Conservation (phyloP, 495 filamentous ascomycete genomes). For the Hypoxylon intermedium region DNA sequence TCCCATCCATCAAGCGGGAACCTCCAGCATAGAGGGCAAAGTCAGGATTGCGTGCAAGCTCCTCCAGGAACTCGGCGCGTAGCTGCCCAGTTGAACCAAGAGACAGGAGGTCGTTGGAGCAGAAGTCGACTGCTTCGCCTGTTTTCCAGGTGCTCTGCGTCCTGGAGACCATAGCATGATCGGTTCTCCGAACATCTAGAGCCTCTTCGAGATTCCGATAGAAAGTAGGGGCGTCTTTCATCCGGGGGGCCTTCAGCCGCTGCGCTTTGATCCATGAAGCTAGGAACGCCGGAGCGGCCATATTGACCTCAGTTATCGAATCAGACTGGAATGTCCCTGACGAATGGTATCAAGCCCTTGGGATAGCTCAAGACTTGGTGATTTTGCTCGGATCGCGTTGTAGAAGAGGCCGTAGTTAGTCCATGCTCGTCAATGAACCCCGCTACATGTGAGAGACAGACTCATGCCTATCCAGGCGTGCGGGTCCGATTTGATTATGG, state of each 20-base stretch:
- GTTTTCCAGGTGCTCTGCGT: constrained; percentile 25
- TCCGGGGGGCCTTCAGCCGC: constrained; percentile 20
- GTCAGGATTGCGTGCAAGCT: constrained; percentile 38
- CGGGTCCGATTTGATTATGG: background rate
- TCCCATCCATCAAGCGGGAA: constrained; percentile 61
- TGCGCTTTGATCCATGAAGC: constrained; percentile 29
- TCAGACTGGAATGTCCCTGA: background rate
- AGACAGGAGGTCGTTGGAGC: constrained; percentile 55
- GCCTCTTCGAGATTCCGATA: constrained; percentile 45
- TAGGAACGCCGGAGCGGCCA: constrained; percentile 12
- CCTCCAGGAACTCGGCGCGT: constrained; percentile 43
- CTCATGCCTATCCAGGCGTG: background rate
- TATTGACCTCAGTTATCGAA: constrained; percentile 2
- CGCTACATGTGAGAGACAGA: constrained; percentile 14
- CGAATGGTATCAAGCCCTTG: constrained; percentile 2
- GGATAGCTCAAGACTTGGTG: background rate
- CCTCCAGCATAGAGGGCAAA: constrained; percentile 47
- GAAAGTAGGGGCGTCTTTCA: constrained; percentile 41
- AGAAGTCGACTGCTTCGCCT: constrained; percentile 49
- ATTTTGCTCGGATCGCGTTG: background rate
- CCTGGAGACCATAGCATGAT: constrained; percentile 15
- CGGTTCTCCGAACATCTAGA: constrained; percentile 37
- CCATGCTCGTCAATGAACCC: constrained; percentile 3
- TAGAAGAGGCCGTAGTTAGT: background rate
- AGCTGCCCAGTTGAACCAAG: constrained; percentile 40